Conservation (phyloP, 1,139 yeast genomes). For the Debaryomyces nepalensis region DNA sequence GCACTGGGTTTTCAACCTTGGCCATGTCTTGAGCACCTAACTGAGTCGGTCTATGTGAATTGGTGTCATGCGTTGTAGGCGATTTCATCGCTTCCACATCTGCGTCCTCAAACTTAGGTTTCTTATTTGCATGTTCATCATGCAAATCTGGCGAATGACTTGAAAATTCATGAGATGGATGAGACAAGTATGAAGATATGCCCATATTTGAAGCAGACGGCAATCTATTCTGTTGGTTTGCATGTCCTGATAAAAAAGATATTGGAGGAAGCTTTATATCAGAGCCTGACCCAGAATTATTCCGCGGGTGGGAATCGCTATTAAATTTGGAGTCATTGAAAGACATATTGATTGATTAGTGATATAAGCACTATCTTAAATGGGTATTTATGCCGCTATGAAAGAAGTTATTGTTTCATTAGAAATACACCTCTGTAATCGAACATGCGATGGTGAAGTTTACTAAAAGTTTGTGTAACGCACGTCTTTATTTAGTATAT, state of each 20-base stretch:
- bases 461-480: conserved; percentile 3
- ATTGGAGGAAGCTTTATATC: conserved; percentile 34
- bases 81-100: not conserved
- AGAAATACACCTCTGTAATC: not conserved
- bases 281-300: conserved; percentile 6
- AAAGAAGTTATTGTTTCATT: not conserved
- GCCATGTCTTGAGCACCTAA: conserved; percentile 9
- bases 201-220: conserved; percentile 28
- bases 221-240: conserved; percentile 20
- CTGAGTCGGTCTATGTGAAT: conserved; percentile 12
- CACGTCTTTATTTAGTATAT: not conserved
- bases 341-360: conserved; percentile 8
- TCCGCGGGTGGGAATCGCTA: not conserved
- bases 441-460: conserved; percentile 1
- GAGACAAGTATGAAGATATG: conserved; percentile 18
- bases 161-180: not conserved
- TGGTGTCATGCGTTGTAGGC: not conserved
- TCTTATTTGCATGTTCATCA: conserved; percentile 12
- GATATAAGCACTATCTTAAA: not conserved
- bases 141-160: not conserved
- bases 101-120: conserved; percentile 14
- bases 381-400: too few species aligned
- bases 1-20: not conserved
- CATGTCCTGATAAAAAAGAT: conserved; percentile 29
- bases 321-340: conserved; percentile 12